Conservation (phyloP, 2,329 filamentous ascomycete genomes). For the Lachnellula arida region DNA sequence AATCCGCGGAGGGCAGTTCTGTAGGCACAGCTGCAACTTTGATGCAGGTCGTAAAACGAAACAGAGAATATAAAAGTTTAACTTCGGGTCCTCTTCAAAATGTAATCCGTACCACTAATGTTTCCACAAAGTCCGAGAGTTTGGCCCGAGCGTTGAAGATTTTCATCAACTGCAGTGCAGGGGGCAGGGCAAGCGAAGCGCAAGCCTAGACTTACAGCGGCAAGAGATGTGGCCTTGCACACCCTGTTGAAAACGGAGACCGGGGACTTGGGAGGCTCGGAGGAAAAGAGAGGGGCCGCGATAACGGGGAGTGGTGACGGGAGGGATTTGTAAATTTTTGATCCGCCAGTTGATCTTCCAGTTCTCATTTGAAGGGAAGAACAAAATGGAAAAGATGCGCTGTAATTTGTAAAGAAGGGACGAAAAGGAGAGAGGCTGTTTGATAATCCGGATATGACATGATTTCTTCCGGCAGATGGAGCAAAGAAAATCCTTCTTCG, state of each 20-base stretch:
- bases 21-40: no score
- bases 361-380: not conserved
- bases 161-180: not conserved
- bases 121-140: slow-evolving; percentile 18
- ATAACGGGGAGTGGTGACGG: slow-evolving; percentile 14
- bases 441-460: not conserved
- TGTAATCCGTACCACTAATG: slow-evolving; percentile 19
- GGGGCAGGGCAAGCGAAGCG: no score
- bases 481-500: not conserved
- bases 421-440: not conserved
- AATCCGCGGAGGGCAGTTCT: no score
- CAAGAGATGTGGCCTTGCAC: slow-evolving; percentile 8
- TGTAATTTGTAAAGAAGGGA: no score
- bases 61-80: not conserved
- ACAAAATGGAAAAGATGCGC: not conserved
- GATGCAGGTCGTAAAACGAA: not conserved
- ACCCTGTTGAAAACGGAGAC: slow-evolving; percentile 6
- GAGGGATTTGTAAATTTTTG: slow-evolving; percentile 2
- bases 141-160: slow-evolving; percentile 5
- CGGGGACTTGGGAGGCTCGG: not conserved
- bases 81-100: not conserved
- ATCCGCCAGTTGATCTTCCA: not conserved
- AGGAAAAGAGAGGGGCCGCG: not conserved
- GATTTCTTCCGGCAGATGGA: slow-evolving; percentile 5
- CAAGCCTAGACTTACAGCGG: slow-evolving; percentile 3